Base-by-base conservation (phyloP, 2,329 filamentous ascomycete genomes). In the Colletotrichum limetticola region DNA sequence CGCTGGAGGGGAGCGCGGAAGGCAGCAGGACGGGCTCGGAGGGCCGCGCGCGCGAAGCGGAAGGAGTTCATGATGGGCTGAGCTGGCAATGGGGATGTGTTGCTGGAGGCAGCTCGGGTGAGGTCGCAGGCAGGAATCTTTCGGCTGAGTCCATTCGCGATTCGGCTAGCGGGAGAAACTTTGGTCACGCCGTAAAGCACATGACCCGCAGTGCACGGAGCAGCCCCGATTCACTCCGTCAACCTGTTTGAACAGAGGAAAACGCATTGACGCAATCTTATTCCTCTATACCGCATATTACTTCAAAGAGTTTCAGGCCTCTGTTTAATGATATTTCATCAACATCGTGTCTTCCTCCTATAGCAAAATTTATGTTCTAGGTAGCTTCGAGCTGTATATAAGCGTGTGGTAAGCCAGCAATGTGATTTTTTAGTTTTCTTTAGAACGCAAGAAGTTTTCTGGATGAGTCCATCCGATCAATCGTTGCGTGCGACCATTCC, bases 11-110 rank as follows among this genome's bases (percentile, higher is more conserved):
- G 91, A 79, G 91, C 89, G 84, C 92, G 90, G 85, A 96, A 88
- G 84, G 92, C 90, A 82, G 93, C 88, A 82, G 95, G 93, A 82
- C 93, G 93, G 82, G 91, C 94, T 87, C 95, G 91, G 85, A 98
- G 90, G 88, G 95, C 96, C 86, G 92, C 91, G 86, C 96, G 93
- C 89, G 95, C 94, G 86, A 98, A 89, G 86, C 95, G 95, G 87
- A 98, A 88, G 85, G 95, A 94, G 91, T 95, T 98, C 96, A 98
- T 98, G 87, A 86, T 91, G 88, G 81, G 81, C 77, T 84, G 83
- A 81, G 74, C 80, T 83, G 83, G 82, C 83, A 86, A 87, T 87
- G 86, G 85, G 80, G 80, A 80, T 85, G 81, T 80, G 87, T 85
- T 81, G 85, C 83, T 83, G 83, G 81, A 81, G 78, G 75, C 79